These are phyloP conservation scores for Luzula sylvatica DNA, from an alignment of 176 grass and related monocot genomes.

Conservation along the genomic window DNA sequence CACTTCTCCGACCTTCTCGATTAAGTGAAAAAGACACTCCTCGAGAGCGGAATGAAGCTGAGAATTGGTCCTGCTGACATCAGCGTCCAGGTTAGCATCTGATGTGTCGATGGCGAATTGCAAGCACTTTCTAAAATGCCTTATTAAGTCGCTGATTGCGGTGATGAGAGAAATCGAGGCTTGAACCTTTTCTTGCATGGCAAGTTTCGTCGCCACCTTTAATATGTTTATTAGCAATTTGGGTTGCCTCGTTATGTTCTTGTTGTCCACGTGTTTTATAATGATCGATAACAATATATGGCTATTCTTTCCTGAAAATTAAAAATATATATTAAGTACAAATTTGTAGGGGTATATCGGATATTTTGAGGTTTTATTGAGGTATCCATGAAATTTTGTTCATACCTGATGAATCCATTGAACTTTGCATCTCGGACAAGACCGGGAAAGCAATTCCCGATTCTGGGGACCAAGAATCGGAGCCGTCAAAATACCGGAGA, in stretches of 20 bases:
- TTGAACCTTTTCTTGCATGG: constrained; percentile 48
- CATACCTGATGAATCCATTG: constrained; percentile 80
- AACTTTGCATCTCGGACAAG: constrained; percentile 76
- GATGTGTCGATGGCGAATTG: constrained; percentile 74
- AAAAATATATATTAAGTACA: constrained; percentile 7
- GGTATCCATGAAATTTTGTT: no score
- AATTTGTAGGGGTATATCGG: not conserved
- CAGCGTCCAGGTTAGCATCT: constrained; percentile 26
- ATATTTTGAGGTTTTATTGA: no score
- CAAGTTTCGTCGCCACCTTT: constrained; percentile 79
- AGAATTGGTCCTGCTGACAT: constrained; percentile 40
- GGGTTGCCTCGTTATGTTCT: constrained; percentile 60
- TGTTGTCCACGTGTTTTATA: constrained; percentile 88
- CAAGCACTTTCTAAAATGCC: constrained; percentile 91
- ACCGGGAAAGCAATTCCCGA: constrained; percentile 64
- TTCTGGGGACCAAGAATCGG: constrained; percentile 72
- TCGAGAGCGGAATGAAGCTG: constrained; percentile 67
- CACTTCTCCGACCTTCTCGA: constrained; percentile 79
- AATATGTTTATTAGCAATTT: constrained; percentile 60
- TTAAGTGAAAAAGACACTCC: constrained; percentile 64
- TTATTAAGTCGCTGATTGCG: constrained; percentile 74
- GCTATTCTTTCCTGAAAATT: constrained; percentile 60
- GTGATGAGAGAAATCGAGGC: constrained; percentile 61
- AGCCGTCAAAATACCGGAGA: constrained; percentile 69
- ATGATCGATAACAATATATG: constrained; percentile 79